Evolutionary conservation across 768 basidiomycete species (phyloP).

Genomic region (Neoboletus subvelutipes): DNA sequence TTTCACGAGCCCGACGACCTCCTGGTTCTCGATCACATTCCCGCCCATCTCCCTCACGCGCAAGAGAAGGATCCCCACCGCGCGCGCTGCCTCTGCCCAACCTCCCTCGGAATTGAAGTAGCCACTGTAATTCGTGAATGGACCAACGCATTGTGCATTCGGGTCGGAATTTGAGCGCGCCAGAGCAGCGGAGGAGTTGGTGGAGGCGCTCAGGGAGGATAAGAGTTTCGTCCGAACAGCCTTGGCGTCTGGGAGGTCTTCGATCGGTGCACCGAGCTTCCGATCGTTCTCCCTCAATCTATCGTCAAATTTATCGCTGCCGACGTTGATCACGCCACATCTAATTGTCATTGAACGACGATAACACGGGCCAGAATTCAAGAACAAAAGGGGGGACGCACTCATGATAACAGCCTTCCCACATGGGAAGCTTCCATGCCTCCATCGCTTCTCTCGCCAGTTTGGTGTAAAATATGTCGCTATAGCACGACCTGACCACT

Average conservation of each 20-base stretch:
- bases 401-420: slow-evolving; percentile 84
- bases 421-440: slow-evolving; percentile 69
- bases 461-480: slow-evolving; percentile 63
- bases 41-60: slow-evolving; percentile 62
- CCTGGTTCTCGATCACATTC: slow-evolving; percentile 54
- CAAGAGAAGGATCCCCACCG: slow-evolving; percentile 51
- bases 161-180: not conserved
- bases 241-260: slow-evolving; percentile 20
- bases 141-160: slow-evolving; percentile 12
- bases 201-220: slow-evolving; percentile 5
- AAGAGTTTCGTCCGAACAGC: slow-evolving; percentile 20
- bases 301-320: slow-evolving; percentile 43
- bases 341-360: slow-evolving; percentile 8
- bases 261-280: slow-evolving; percentile 51
- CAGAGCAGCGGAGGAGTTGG: not conserved
- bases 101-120: slow-evolving; percentile 79
- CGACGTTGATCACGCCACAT: slow-evolving; percentile 29
- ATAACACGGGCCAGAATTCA: not conserved
- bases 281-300: slow-evolving; percentile 64
- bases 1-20: slow-evolving; percentile 51
- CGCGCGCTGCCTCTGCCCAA: slow-evolving; percentile 80
- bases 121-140: slow-evolving; percentile 38
- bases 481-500: slow-evolving; percentile 78
- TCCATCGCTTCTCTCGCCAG: slow-evolving; percentile 77
- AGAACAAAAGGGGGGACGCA: slow-evolving; percentile 37